Conservation (phyloP, 176 grass and related monocot genomes). For the Aechmea fasciata region DNA sequence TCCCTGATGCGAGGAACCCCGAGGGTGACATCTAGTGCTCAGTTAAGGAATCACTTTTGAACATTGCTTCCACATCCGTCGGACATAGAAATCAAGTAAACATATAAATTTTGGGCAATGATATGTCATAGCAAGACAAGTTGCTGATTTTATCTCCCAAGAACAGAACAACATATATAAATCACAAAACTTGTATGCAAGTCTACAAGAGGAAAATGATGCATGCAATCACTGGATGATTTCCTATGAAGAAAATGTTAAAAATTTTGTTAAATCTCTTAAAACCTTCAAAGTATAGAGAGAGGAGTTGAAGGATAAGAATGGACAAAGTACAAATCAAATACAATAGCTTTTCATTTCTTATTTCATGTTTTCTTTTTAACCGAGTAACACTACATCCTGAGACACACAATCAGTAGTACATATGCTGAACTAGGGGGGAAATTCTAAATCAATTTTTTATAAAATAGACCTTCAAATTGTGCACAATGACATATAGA, state of each 20-base stretch:
- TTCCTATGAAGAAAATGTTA: too few species aligned
- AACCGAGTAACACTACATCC: too few species aligned
- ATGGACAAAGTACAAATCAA: not conserved
- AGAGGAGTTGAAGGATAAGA: not conserved
- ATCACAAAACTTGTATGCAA: not conserved
- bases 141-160: not conserved
- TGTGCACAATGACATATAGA: too few species aligned
- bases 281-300: too few species aligned
- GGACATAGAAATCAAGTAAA: not conserved
- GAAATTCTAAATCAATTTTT: too few species aligned
- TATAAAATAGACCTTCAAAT: too few species aligned
- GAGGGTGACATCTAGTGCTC: slow-evolving; percentile 67
- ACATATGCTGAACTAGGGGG: too few species aligned
- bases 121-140: not conserved
- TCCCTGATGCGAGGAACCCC: slow-evolving; percentile 97
- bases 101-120: not conserved
- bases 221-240: too few species aligned
- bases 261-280: too few species aligned
- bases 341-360: too few species aligned
- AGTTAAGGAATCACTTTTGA: slow-evolving; percentile 35
- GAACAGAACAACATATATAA: not conserved
- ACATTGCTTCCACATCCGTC: not conserved
- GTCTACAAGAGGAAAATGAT: not conserved
- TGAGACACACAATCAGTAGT: too few species aligned
- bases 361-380: too few species aligned